Percentiles rank a stretch among this genome's conserved stretches.
Evolutionary conservation across 345 rosid genomes (phyloP).

Genomic region (Citrus sinensis): DVS_A1.0 CM039163.1:44951501-44952000

Average conservation of each 20-base stretch:
- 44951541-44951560: slow-evolving; percentile 82
- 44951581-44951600: slow-evolving; percentile 75
- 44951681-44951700: background rate
- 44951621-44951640: background rate
- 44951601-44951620: slow-evolving; percentile 33
- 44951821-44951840: background rate
- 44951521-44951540: slow-evolving; percentile 76
- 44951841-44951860: background rate
- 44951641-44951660: background rate
- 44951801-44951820: background rate
- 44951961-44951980: background rate
- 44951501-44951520: slow-evolving; percentile 1
- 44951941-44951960: too few relatives aligned
- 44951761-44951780: background rate
- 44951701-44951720: too few relatives aligned
- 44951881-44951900: background rate
- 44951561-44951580: slow-evolving; percentile 88
- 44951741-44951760: background rate
- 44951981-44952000: too few relatives aligned
- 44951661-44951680: background rate
- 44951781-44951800: background rate
- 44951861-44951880: too few relatives aligned
- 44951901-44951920: background rate
- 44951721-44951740: background rate
- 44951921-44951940: too few relatives aligned